Base-by-base conservation (phyloP, 2,329 filamentous ascomycete genomes). In the Scortechinia acanthostroma region DNA sequence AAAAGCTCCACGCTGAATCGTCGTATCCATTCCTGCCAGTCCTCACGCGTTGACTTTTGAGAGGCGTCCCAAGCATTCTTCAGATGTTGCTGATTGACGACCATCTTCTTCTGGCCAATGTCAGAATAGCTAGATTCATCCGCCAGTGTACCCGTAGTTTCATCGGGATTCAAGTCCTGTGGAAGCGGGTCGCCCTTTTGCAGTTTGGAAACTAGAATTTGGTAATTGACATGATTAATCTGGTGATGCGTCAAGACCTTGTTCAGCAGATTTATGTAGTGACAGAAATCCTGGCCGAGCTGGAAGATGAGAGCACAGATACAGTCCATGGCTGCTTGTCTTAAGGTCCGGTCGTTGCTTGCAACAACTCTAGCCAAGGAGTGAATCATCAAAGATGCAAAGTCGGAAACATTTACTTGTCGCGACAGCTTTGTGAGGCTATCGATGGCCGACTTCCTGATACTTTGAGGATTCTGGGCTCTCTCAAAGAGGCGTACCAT, bases 1-100 rank as follows among this genome's bases (percentile, higher is more conserved):
- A 99, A 74, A 4, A 98, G 73, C 46, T 95, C 95, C 23, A 95
- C 91, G 58, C 91, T 97, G 66, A 98, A 95, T 21, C 91, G 80
- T 49, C 94, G 82, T 65, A 98, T 89, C 93, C 93, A 99, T 62
- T 99, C 93, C 56, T 95, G 88, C 93, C 93, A 99, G 64, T 99
- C 93, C 59, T 99, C 93, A 55, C 91, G 90, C 6, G 93, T 99
- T 0, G 91, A 96, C 59, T 96, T 96, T 49, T 94, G 90, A 48
- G 86, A 90, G 0, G 94, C 93, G 55, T 97, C 93, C 93, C 93
- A 99, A 0, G 94, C 93, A 51, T 86, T 86, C 64, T 97, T 96
- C 19, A 99, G 72, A 69, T 98, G 94, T 51, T 97, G 91, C 43
- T 95, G 90, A 53, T 98, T 99, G 63, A 97, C 91, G 49, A 95